Percentiles rank a stretch among this genome's conserved stretches.
Conservation (phyloP, 306 rosid species). For the Dryas alaskensis region DNA sequence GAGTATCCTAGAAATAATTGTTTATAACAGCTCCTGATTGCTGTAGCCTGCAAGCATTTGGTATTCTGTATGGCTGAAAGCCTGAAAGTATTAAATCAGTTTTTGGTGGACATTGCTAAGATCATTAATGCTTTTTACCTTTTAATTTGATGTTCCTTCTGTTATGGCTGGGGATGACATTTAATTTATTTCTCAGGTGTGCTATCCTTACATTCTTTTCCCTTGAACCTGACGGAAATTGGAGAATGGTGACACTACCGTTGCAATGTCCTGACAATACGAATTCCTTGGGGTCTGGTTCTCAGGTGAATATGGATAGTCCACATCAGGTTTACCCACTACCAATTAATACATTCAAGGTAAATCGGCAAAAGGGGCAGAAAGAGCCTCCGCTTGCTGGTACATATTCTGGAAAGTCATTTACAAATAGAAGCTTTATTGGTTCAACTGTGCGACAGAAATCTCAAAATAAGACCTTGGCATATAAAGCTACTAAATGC, state of each 20-base stretch:
- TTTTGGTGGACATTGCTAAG: neutral
- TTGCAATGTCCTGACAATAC: constrained; percentile 34
- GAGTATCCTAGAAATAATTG: too few relatives aligned
- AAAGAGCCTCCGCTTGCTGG: constrained; percentile 36
- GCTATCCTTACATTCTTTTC: constrained; percentile 42
- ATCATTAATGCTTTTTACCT: neutral
- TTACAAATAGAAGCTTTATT: constrained; percentile 33
- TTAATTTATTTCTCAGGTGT: constrained; percentile 46
- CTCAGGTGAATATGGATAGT: constrained; percentile 49
- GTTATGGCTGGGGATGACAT: neutral
- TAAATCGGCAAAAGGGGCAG: constrained; percentile 39
- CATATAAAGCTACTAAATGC: constrained; percentile 46
- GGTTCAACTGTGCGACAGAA: constrained; percentile 45
- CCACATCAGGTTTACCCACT: constrained; percentile 52
- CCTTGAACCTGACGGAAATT: constrained; percentile 46
- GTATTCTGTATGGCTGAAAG: too few relatives aligned
- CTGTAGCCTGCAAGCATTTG: too few relatives aligned
- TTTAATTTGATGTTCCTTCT: neutral
- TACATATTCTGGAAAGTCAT: constrained; percentile 42
- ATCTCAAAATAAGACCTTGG: constrained; percentile 52
- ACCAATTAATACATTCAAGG: constrained; percentile 43
- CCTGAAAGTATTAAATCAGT: too few relatives aligned
- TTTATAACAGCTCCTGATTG: too few relatives aligned
- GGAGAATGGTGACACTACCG: constrained; percentile 57
- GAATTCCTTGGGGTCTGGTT: constrained; percentile 26